phyloP scores from a whole-genome alignment of 768 basidiomycete genomes.

The Suillus lakei region DNA sequence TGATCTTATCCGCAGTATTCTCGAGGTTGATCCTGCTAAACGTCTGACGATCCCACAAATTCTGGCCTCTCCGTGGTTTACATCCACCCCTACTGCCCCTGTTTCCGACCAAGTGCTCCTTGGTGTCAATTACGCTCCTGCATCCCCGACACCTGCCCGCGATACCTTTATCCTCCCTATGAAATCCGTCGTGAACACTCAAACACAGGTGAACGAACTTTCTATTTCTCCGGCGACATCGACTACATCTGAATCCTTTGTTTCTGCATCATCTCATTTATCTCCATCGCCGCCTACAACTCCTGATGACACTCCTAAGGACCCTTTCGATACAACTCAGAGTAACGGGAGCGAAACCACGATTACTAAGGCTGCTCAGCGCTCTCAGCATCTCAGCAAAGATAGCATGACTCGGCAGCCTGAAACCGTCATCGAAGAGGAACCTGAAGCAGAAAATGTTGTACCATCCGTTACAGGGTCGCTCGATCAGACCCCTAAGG shows the following conservation, averaged over 20 bases:
- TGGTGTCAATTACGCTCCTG: constrained; percentile 28
- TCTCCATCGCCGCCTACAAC: constrained; percentile 58
- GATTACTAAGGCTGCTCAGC: constrained; percentile 48
- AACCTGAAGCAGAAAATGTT: constrained; percentile 23
- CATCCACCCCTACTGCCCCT: constrained; percentile 27
- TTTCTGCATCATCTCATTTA: constrained; percentile 58
- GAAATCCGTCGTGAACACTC: constrained; percentile 15
- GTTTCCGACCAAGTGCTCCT: constrained; percentile 8
- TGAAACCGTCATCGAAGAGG: constrained; percentile 60
- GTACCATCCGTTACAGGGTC: constrained; percentile 28
- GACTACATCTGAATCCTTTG: constrained; percentile 43
- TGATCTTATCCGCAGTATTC: constrained; percentile 76
- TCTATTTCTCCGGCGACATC: constrained; percentile 53
- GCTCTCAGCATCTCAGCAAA: constrained; percentile 35
- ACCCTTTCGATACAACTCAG: constrained; percentile 47
- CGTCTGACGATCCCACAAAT: constrained; percentile 86
- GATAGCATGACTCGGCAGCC: constrained; percentile 44
- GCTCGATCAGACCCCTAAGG: constrained; percentile 17
- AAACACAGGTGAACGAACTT: constrained; percentile 31
- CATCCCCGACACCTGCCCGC: constrained; percentile 38
- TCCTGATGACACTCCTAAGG: constrained; percentile 50
- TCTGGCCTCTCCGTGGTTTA: constrained; percentile 88
- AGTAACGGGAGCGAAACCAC: constrained; percentile 61
- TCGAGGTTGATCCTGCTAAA: constrained; percentile 75
- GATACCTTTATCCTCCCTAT: constrained; percentile 35